Evolutionary conservation across 2,329 filamentous ascomycete genomes (phyloP).

Genomic region (Aspergillus ustus): DNA sequence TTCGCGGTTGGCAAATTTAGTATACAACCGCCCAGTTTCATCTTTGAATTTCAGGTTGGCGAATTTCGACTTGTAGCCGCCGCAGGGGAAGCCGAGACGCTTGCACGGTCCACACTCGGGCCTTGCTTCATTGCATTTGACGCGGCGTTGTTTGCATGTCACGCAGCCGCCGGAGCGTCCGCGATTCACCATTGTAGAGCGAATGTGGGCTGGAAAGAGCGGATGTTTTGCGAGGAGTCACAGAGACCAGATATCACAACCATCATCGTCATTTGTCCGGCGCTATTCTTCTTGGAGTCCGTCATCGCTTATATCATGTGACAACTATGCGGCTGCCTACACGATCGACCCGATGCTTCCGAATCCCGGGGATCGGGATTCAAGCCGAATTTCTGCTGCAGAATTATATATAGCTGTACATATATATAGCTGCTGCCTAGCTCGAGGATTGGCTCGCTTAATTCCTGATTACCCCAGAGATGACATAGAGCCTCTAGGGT

Average conservation of each 20-base stretch:
- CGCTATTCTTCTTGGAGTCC: no score
- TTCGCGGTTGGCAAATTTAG: neutral
- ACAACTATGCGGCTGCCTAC: neutral
- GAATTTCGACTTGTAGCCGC: conserved; percentile 8
- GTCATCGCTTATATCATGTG: neutral
- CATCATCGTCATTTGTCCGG: no score
- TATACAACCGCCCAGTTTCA: neutral
- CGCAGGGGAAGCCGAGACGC: conserved; percentile 1
- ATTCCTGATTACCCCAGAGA: no score
- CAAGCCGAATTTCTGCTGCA: neutral
- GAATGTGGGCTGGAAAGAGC: no score
- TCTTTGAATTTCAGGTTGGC: conserved; percentile 6
- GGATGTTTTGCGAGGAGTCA: neutral
- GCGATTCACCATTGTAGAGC: neutral
- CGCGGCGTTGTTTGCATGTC: conserved; percentile 8
- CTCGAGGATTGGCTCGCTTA: neutral
- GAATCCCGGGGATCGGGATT: neutral
- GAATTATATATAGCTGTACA: neutral
- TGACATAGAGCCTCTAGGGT: no score
- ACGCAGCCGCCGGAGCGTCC: neutral
- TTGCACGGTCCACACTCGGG: conserved; percentile 6
- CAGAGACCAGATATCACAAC: no score
- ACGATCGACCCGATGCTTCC: neutral
- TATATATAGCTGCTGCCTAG: neutral
- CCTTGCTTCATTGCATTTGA: conserved; percentile 6